These are phyloP conservation scores for Jaenimonas drosophilae DNA, from an alignment of 208 protist genomes.

Conservation along the genomic window DNA sequence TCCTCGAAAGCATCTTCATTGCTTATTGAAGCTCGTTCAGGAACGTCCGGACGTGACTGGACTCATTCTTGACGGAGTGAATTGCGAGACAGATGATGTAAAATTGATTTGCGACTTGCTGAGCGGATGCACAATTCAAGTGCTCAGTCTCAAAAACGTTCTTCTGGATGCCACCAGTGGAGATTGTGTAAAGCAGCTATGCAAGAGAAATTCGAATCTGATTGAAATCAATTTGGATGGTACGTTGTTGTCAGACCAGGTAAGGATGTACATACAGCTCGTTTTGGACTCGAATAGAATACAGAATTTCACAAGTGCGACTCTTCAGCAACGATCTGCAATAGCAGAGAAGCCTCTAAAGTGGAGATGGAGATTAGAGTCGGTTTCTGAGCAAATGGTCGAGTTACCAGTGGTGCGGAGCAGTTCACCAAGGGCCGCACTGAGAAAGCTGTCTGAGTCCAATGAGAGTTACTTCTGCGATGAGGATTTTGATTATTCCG, in stretches of 20 bases:
- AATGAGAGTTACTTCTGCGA: background rate
- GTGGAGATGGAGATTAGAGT: background rate
- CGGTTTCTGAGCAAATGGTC: background rate
- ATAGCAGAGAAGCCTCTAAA: no score
- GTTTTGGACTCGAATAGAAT: background rate
- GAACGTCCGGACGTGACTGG: background rate
- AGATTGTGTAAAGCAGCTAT: background rate
- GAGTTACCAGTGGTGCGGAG: background rate
- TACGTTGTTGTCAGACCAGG: background rate
- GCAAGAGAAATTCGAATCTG: background rate
- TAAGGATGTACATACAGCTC: background rate
- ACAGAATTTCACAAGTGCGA: no score
- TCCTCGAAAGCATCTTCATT: conserved; percentile 1
- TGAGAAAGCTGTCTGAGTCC: background rate
- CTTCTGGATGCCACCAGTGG: background rate
- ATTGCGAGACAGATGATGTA: background rate
- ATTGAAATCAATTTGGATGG: background rate
- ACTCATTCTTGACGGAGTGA: background rate
- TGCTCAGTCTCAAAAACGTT: conserved; percentile 1
- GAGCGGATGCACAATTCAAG: background rate
- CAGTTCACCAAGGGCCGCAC: background rate
- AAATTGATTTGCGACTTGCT: background rate
- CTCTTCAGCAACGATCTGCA: no score
- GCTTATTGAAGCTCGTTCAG: background rate
- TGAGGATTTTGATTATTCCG: background rate